These are phyloP conservation scores for Pittosporum tobira DNA, from an alignment of 129 eudicot genomes.

Conservation along the genomic window DNA sequence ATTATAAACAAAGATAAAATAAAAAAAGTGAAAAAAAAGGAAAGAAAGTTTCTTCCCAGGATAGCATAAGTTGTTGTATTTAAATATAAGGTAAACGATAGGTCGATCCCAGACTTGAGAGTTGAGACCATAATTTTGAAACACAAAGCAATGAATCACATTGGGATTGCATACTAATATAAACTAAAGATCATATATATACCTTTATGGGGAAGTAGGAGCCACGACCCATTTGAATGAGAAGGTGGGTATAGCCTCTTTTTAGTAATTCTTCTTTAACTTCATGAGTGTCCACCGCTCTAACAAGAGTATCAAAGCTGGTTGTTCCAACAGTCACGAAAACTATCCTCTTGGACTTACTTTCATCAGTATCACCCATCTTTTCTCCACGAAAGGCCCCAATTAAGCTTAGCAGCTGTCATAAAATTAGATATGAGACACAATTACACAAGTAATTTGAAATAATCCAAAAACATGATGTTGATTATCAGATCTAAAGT, in stretches of 20 bases:
- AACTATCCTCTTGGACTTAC: conserved; percentile 39
- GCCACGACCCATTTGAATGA: conserved; percentile 97
- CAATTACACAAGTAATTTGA: not conserved
- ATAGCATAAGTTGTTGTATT: no score
- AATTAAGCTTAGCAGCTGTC: not conserved
- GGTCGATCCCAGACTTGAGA: no score
- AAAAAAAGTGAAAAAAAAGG: no score
- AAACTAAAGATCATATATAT: not conserved
- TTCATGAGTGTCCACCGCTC: conserved; percentile 52
- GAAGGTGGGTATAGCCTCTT: conserved; percentile 77
- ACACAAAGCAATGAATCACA: not conserved
- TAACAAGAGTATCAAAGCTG: conserved; percentile 73
- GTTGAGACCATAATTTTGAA: not conserved
- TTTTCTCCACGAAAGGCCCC: not conserved
- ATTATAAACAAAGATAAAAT: no score
- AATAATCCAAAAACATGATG: no score
- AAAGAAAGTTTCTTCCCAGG: no score
- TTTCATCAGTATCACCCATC: conserved; percentile 34
- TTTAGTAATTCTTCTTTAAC: conserved; percentile 52
- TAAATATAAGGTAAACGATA: no score
- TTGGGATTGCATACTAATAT: not conserved
- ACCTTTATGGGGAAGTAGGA: conserved; percentile 81
- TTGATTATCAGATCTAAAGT: no score
- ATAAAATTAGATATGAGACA: no score
- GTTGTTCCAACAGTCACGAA: conserved; percentile 98